These are phyloP conservation scores for Fermentozyma sake DNA, from an alignment of 1,139 yeast genomes.

Conservation along the genomic window DNA sequence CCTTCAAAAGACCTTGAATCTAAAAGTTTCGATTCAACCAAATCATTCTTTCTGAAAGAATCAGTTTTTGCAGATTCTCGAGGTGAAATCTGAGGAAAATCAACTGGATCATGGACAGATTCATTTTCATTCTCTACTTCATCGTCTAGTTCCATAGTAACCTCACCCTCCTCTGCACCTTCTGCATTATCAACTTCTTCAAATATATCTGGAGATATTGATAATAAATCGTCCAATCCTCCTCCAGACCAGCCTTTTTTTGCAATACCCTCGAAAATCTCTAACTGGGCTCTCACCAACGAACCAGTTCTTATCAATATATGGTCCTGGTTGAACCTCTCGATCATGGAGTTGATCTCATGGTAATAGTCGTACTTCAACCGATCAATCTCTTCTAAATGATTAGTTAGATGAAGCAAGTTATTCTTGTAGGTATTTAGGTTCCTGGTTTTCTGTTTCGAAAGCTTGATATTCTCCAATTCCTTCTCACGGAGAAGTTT, in stretches of 20 bases:
- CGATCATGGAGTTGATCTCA: constrained; percentile 52
- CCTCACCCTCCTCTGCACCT: too few relatives aligned
- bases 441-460: constrained; percentile 56
- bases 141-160: too few relatives aligned
- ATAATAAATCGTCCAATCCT: constrained; percentile 65
- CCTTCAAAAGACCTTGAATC: too few relatives aligned
- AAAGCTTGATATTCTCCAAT: constrained; percentile 49
- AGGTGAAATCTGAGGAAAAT: too few relatives aligned
- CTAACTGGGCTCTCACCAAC: constrained; percentile 72
- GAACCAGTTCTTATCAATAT: constrained; percentile 57
- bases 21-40: too few relatives aligned
- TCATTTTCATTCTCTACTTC: too few relatives aligned
- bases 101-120: too few relatives aligned
- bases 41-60: too few relatives aligned
- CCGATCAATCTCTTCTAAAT: constrained; percentile 73
- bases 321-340: constrained; percentile 38
- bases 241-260: constrained; percentile 86
- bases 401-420: constrained; percentile 61
- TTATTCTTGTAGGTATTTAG: constrained; percentile 61
- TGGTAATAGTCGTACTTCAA: constrained; percentile 73
- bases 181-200: constrained; percentile 14
- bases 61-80: too few relatives aligned
- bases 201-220: constrained; percentile 53
- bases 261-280: constrained; percentile 76
- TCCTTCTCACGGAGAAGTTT: constrained; percentile 51